Percentiles rank a stretch among this genome's conserved stretches.
Evolutionary conservation across 129 eudicot genomes (phyloP).

Genomic region (Artemisia tridentata): DNA sequence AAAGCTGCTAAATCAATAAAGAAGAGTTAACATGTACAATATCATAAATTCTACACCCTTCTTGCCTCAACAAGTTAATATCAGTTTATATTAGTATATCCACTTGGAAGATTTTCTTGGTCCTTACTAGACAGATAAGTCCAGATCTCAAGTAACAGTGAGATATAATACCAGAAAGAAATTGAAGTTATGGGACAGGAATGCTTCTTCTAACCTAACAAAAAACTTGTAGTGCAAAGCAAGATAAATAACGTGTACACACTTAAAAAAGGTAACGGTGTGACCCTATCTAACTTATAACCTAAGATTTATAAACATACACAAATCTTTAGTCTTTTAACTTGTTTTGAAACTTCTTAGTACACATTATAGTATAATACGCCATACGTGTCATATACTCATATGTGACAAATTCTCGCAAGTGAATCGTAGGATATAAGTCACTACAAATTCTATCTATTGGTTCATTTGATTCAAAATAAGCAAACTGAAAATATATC

Average conservation of each 20-base stretch:
- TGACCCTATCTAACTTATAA: not conserved
- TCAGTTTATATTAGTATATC: no score
- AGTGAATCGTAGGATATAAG: not conserved
- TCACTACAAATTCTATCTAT: not conserved
- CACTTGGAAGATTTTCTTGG: no score
- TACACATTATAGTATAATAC: no score
- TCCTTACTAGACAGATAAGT: no score
- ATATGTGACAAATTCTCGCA: not conserved
- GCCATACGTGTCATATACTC: not conserved
- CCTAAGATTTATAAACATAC: not conserved
- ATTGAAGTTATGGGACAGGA: not conserved
- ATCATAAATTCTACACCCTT: no score
- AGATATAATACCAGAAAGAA: not conserved
- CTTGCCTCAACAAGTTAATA: no score
- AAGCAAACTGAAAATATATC: no score
- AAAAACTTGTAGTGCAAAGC: not conserved
- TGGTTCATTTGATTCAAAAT: no score
- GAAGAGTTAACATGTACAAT: not conserved
- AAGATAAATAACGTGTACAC: not conserved
- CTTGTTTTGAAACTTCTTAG: not conserved
- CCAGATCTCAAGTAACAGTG: not conserved
- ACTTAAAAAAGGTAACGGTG: not conserved
- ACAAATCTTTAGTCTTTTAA: not conserved
- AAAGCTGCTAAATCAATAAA: conserved; percentile 33
- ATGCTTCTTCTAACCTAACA: conserved; percentile 4